Conservation (phyloP, 257 asterid species). For the Solanum sejunctum region DNA sequence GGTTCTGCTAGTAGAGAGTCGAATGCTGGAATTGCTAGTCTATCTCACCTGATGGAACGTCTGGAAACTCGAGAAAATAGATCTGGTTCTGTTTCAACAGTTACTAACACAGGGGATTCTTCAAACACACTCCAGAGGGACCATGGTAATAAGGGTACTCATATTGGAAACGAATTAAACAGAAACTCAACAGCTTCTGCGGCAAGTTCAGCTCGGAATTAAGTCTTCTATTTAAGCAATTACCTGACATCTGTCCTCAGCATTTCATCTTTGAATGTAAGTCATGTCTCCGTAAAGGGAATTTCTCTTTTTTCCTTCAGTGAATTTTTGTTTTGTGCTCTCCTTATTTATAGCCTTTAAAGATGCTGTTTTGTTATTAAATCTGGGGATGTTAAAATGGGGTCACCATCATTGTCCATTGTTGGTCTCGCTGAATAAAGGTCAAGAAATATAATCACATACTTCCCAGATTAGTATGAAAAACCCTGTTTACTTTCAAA, state of each 20-base stretch:
- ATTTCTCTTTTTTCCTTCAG: neutral
- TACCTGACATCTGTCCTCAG: constrained; percentile 28
- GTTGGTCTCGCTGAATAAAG: neutral
- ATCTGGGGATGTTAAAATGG: neutral
- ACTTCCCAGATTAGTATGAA: neutral
- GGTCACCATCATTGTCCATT: neutral
- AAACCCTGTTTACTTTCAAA: neutral
- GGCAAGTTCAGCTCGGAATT: constrained; percentile 31
- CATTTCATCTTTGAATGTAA: constrained; percentile 64
- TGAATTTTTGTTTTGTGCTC: neutral
- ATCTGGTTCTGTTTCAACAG: constrained; percentile 5
- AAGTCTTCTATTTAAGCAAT: constrained; percentile 12
- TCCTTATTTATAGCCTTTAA: neutral
- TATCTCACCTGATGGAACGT: constrained; percentile 83
- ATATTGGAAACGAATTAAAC: constrained; percentile 12
- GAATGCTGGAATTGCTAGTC: constrained; percentile 71
- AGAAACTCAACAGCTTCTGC: constrained; percentile 31
- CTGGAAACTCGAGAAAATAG: constrained; percentile 56
- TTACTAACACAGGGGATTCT: constrained; percentile 19
- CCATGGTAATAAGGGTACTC: constrained; percentile 16
- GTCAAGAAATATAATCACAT: neutral
- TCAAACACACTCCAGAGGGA: constrained; percentile 25
- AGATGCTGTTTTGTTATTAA: neutral
- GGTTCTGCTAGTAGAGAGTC: constrained; percentile 66
- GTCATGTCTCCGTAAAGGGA: constrained; percentile 13